phyloP scores from a whole-genome alignment of 768 basidiomycete genomes.

The Pleurotus ostreatus region DNA sequence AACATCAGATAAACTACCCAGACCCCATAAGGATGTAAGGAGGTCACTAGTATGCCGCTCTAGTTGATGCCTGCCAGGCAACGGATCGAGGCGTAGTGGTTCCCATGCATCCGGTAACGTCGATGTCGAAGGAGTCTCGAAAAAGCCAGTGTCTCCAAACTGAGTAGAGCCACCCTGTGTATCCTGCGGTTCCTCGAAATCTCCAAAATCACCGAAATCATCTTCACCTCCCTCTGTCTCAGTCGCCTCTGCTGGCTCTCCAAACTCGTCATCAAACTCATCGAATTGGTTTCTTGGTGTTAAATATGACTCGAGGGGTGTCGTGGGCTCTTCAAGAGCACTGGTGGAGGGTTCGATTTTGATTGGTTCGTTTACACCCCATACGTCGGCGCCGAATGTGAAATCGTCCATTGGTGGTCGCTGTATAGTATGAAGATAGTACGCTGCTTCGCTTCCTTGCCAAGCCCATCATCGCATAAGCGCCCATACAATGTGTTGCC shows the following conservation, averaged over 20 bases:
- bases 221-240: conserved; percentile 47
- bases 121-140: conserved; percentile 35
- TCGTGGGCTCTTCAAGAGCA: conserved; percentile 15
- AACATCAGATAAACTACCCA: conserved; percentile 42
- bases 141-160: conserved; percentile 31
- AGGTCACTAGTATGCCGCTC: conserved; percentile 61
- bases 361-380: conserved; percentile 46
- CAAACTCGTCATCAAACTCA: conserved; percentile 59
- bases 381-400: conserved; percentile 68
- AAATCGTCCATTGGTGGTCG: conserved; percentile 58
- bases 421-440: no score
- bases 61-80: conserved; percentile 54
- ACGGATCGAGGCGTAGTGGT: conserved; percentile 60
- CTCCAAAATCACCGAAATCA: conserved; percentile 85
- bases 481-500: no score
- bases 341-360: conserved; percentile 22
- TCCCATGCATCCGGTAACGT: conserved; percentile 46
- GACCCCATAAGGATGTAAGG: conserved; percentile 62
- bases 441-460: no score
- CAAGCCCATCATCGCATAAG: no score
- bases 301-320: conserved; percentile 3
- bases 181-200: conserved; percentile 67
- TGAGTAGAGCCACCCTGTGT: conserved; percentile 19
- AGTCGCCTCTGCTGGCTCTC: conserved; percentile 37
- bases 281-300: conserved; percentile 28